These are phyloP conservation scores for Globisporangium takayamanum DNA, from an alignment of 352 stramenopile genomes.

Conservation along the genomic window DNA sequence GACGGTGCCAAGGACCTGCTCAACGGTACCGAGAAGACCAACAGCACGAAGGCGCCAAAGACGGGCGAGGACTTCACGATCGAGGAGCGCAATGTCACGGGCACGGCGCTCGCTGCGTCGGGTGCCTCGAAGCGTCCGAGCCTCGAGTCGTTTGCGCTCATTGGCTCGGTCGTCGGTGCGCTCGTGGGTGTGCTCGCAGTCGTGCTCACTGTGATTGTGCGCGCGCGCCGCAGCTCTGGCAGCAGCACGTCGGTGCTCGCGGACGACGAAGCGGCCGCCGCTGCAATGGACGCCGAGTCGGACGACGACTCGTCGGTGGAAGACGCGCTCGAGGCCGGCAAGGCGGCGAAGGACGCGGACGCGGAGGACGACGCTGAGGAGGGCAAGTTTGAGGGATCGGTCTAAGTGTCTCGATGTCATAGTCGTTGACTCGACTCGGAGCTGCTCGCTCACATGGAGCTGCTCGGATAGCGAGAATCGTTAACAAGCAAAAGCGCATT, in stretches of 20 bases:
- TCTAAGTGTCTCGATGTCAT: slow-evolving; percentile 21
- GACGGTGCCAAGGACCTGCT: neutral
- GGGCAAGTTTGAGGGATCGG: slow-evolving; percentile 48
- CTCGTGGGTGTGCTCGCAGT: slow-evolving; percentile 13
- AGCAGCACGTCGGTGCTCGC: slow-evolving; percentile 19
- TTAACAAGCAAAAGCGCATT: too few relatives aligned
- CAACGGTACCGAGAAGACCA: slow-evolving; percentile 2
- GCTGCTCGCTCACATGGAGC: too few relatives aligned
- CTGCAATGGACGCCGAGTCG: slow-evolving; percentile 28
- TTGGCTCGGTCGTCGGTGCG: slow-evolving; percentile 15
- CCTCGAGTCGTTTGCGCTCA: slow-evolving; percentile 15
- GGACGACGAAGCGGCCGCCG: slow-evolving; percentile 27
- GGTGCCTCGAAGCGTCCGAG: slow-evolving; percentile 14
- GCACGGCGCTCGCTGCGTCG: slow-evolving; percentile 6
- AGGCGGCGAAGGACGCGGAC: slow-evolving; percentile 21
- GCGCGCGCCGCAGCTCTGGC: slow-evolving; percentile 17
- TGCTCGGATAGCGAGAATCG: neutral
- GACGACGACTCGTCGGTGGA: slow-evolving; percentile 30
- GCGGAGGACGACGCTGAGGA: slow-evolving; percentile 26
- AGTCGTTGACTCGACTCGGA: neutral
- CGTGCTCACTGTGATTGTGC: slow-evolving; percentile 20
- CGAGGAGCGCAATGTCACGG: slow-evolving; percentile 12
- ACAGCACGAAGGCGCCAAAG: neutral
- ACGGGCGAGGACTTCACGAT: slow-evolving; percentile 3
- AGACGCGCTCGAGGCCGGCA: slow-evolving; percentile 25